Evolutionary conservation across 768 basidiomycete genomes (phyloP).

Genomic region (Pleurotus tuoliensis): DNA sequence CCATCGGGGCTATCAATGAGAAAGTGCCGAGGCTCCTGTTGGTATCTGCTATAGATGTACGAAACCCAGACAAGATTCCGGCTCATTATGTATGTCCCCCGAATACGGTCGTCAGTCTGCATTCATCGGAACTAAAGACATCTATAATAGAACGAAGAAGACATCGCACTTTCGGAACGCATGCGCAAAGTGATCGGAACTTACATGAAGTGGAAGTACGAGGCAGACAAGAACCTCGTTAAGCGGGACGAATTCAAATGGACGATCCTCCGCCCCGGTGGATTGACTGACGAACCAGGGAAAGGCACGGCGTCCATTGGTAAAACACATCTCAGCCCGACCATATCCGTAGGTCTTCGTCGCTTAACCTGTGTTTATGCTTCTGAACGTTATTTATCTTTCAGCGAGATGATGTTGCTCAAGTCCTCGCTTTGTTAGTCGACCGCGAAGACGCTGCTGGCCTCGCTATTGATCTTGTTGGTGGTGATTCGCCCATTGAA

Average conservation of each 20-base stretch:
- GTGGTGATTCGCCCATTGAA: constrained; percentile 27
- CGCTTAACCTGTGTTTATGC: too few species aligned
- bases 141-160: constrained; percentile 38
- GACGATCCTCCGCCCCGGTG: constrained; percentile 68
- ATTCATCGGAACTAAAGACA: neutral
- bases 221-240: constrained; percentile 44
- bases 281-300: constrained; percentile 45
- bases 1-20: constrained; percentile 48
- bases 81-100: constrained; percentile 43
- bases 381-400: neutral
- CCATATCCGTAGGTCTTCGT: constrained; percentile 40
- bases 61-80: constrained; percentile 46
- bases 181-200: constrained; percentile 40
- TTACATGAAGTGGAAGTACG: constrained; percentile 48
- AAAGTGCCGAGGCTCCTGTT: constrained; percentile 51
- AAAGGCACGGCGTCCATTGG: constrained; percentile 52
- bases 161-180: constrained; percentile 36
- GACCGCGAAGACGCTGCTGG: constrained; percentile 52
- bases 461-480: constrained; percentile 53
- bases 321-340: constrained; percentile 41
- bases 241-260: constrained; percentile 55
- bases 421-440: constrained; percentile 40
- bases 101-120: too few species aligned
- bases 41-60: constrained; percentile 56
- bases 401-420: constrained; percentile 59